These are phyloP conservation scores for Leccinum broughii DNA, from an alignment of 768 basidiomycete genomes.

Conservation along the genomic window DNA sequence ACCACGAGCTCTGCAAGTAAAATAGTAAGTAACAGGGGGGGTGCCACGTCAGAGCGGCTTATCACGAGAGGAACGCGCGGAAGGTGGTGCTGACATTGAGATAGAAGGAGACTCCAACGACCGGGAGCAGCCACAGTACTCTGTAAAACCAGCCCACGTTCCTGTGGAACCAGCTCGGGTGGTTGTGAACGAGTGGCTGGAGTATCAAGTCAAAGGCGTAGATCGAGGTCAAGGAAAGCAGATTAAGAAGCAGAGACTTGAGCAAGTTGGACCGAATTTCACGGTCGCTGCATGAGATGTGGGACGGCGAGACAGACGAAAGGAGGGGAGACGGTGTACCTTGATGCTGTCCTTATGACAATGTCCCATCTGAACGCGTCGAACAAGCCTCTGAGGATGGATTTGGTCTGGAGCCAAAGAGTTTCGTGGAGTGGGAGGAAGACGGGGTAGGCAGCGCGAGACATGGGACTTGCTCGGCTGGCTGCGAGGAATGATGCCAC, in stretches of 20 bases:
- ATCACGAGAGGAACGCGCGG: slow-evolving; percentile 8
- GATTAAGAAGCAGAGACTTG: slow-evolving; percentile 76
- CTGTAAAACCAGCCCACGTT: slow-evolving; percentile 79
- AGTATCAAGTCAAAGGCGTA: slow-evolving; percentile 76
- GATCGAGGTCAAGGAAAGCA: slow-evolving; percentile 68
- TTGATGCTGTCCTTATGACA: slow-evolving; percentile 55
- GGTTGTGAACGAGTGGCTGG: slow-evolving; percentile 61
- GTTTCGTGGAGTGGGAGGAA: slow-evolving; percentile 70
- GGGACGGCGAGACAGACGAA: slow-evolving; percentile 9
- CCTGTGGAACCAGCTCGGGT: slow-evolving; percentile 65
- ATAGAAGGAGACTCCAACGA: slow-evolving; percentile 75
- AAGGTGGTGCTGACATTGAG: slow-evolving; percentile 61
- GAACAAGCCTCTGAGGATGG: slow-evolving; percentile 57
- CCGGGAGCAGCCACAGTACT: slow-evolving; percentile 75
- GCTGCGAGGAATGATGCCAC: neutral
- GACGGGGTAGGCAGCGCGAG: slow-evolving; percentile 62
- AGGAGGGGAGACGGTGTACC: slow-evolving; percentile 42
- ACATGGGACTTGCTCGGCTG: slow-evolving; percentile 22
- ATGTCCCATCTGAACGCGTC: slow-evolving; percentile 77
- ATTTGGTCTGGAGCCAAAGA: slow-evolving; percentile 56
- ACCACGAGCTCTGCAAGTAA: slow-evolving; percentile 67
- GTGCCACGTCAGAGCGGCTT: slow-evolving; percentile 14
- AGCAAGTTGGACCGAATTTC: slow-evolving; percentile 73
- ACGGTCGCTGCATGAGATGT: slow-evolving; percentile 52
- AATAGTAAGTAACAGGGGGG: neutral